Percentiles rank a stretch among this genome's conserved stretches.
Conservation (phyloP, 495 filamentous ascomycete species). For the Penicillium alfredii region DNA sequence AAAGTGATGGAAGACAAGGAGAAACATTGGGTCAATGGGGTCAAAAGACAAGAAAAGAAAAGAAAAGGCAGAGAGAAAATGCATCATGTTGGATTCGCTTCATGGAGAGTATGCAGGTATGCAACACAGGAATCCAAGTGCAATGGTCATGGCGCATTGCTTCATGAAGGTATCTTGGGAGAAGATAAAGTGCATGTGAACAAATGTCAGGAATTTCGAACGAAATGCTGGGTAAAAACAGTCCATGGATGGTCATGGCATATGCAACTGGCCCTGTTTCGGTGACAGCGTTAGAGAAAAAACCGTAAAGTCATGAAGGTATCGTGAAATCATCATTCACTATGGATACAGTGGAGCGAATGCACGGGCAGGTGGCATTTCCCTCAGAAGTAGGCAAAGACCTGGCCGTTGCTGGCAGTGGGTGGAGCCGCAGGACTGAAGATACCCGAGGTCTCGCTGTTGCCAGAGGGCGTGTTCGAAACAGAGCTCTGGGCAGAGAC, state of each 20-base stretch:
- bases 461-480: slow-evolving; percentile 28
- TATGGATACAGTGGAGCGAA: slow-evolving; percentile 40
- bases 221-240: slow-evolving; percentile 24
- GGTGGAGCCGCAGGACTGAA: slow-evolving; percentile 24
- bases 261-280: slow-evolving; percentile 23
- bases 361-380: slow-evolving; percentile 8
- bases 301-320: slow-evolving; percentile 42
- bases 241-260: slow-evolving; percentile 24
- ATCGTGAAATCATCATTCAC: no score
- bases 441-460: slow-evolving; percentile 25
- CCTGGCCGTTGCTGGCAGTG: slow-evolving; percentile 21
- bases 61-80: slow-evolving; percentile 4
- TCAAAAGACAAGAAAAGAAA: slow-evolving; percentile 2
- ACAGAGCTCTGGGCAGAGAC: slow-evolving; percentile 25
- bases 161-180: slow-evolving; percentile 14
- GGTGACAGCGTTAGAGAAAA: slow-evolving; percentile 29
- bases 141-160: slow-evolving; percentile 19
- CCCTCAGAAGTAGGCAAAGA: slow-evolving; percentile 33
- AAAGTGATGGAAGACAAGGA: no score
- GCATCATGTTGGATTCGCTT: slow-evolving; percentile 9
- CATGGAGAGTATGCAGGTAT: slow-evolving; percentile 15
- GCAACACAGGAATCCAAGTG: slow-evolving; percentile 16
- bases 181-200: no score
- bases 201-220: no score
- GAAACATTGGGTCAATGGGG: no score